Base-by-base conservation (phyloP, 495 filamentous ascomycete species). In the Hyaloscypha hepaticicola region DNA sequence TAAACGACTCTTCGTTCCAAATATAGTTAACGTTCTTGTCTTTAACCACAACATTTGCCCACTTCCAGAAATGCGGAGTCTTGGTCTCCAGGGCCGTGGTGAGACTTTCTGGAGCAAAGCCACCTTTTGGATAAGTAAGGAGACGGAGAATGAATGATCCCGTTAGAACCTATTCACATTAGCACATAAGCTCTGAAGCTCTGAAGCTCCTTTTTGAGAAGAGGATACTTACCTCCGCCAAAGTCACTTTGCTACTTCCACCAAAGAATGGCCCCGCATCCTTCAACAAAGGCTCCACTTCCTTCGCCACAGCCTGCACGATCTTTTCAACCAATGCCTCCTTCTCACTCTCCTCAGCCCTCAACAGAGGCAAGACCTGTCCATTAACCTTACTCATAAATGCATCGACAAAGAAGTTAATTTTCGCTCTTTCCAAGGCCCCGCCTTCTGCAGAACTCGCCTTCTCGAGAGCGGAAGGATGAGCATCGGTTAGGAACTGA, bases 221-320 rank as follows among this genome's bases (percentile, higher is more conserved):
- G 16, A 51, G 14, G 28, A n/a, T 27, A 33, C 79, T 66, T 77
- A 92, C 91, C 85, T 96, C 92, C 16, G 85, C 92, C 29, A 92
- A 76, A 2, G 91, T 94, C 34, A 94, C 69, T 70, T 83, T 87
- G 57, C 87, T 78, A 60, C 85, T 88, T 0, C 92, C 92, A n/a
- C 87, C 88, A 76, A 95, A 97, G 78, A 89, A 96, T 0, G 91
- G 92, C 0, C 71, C 80, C 6, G 87, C 88, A 59, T 85, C 84
- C 8, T 75, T 73, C 26, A 97, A 75, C 28, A 90, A 72, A 1
- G 90, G 89, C 76, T 91, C 90, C 58, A 97, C 76, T 69, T 96
- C 90, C 75, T 88, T 92, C 56, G 83, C 80, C 21, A 90, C 73
- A 4, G 77, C 77, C 11, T 78, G 81, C 33, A 80, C 76, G 29